phyloP scores from a whole-genome alignment of 495 filamentous ascomycete species.

The Entonaema liquescens region DNA sequence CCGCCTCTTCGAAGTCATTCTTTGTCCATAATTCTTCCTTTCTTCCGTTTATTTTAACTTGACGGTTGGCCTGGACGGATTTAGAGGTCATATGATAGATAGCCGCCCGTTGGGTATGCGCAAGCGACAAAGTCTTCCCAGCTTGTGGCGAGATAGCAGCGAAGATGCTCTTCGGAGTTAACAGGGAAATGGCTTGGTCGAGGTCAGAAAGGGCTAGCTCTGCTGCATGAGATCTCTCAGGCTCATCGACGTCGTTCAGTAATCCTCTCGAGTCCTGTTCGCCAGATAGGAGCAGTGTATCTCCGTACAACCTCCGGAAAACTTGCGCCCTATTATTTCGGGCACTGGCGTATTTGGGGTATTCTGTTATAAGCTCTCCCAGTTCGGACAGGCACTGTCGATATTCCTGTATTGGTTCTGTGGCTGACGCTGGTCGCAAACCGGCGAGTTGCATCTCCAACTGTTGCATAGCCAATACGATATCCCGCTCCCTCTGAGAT shows the following conservation, averaged over 20 bases:
- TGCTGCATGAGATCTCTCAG: conserved; percentile 48
- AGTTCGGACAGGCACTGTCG: conserved; percentile 55
- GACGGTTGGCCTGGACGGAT: conserved; percentile 40
- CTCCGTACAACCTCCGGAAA: conserved; percentile 66
- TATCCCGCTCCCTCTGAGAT: conserved; percentile 53
- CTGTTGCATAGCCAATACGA: conserved; percentile 59
- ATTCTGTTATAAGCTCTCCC: conserved; percentile 60
- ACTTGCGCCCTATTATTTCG: conserved; percentile 82
- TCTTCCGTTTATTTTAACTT: conserved; percentile 40
- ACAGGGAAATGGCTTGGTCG: conserved; percentile 70
- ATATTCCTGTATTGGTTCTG: conserved; percentile 49
- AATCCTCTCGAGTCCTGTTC: conserved; percentile 39
- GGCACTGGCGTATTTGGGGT: conserved; percentile 76
- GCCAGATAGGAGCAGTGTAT: conserved; percentile 52
- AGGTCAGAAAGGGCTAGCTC: conserved; percentile 67
- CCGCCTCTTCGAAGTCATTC: conserved; percentile 73
- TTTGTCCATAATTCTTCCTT: conserved; percentile 55
- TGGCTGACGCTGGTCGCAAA: conserved; percentile 36
- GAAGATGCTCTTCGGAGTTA: conserved; percentile 61
- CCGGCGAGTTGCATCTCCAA: conserved; percentile 59
- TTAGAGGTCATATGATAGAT: conserved; percentile 72
- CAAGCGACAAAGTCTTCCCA: conserved; percentile 70
- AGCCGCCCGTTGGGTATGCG: conserved; percentile 80
- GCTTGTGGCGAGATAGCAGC: conserved; percentile 66
- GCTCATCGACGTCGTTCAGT: conserved; percentile 39